Evolutionary conservation across 176 grass and related monocot species (phyloP), one percentile per base, ranked within the genome.

Genomic region (Aegilops speltoides): DNA sequence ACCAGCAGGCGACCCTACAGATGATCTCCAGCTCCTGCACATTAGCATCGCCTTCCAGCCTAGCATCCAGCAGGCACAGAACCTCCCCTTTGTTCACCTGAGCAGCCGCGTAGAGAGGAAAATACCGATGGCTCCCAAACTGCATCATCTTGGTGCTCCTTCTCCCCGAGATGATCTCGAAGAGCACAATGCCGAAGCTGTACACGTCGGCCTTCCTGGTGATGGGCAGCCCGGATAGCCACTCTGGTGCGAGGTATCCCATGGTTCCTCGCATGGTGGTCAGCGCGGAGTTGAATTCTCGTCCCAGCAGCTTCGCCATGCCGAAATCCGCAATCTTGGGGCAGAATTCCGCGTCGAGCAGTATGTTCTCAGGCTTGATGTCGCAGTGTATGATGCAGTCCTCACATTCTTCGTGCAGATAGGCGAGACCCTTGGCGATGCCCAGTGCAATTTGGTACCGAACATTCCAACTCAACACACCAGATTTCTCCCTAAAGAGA

Each of bases 341-440:
- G 23, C 24, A 20, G 26, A 88, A 80, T 11, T 28, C 15, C 0
- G 52, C 76, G 48, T 88, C 76, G 0, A 91, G 23, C 1, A 91
- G 76, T 45, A 91, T 57, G 68, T 91, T 91, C 3, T 88, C 85
- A 19, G 67, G 89, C 20, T 91, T 91, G 24, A 91, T 91, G 26
- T 91, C 89, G 76, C 85, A 91, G 32, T 91, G 85, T 73, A 91
- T 91, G 59, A 91, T 88, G 67, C 85, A 88, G 16, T 88, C 86
- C 16, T 61, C 54, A 12, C 89, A 91, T 72, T 88, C 57, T 25
- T 91, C 90, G 7, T 88, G 90, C 10, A 88, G 77, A 76, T 91
- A 91, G 20, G 68, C 9, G 16, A 91, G 63, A 20, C 82, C 86
- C 24, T 32, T 62, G 28, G 50, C 72, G 16, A 73, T 29, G 17